These are phyloP conservation scores for Coemansia guatemalensis DNA, from an alignment of 192 early-diverging fungal species.

Conservation along the genomic window DNA sequence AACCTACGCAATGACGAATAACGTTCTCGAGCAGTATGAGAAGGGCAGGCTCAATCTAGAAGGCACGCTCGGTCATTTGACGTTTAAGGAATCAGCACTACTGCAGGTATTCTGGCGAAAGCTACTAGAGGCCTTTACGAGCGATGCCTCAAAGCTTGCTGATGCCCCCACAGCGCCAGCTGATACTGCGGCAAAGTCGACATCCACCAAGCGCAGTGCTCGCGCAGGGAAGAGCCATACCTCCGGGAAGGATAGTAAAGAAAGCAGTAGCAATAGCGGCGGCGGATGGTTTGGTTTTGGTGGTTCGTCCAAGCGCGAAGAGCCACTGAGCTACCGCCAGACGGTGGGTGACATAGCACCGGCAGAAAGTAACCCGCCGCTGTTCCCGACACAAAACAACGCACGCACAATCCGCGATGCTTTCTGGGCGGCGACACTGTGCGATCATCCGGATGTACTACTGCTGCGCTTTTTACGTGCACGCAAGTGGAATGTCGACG, in stretches of 20 bases:
- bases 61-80: constrained; percentile 56
- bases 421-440: constrained; percentile 63
- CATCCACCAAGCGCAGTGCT: constrained; percentile 20
- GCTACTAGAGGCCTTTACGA: constrained; percentile 41
- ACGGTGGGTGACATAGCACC: constrained; percentile 29
- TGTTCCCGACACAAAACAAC: constrained; percentile 1
- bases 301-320: constrained; percentile 17
- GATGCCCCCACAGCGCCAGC: constrained; percentile 6
- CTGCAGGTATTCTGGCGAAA: constrained; percentile 57
- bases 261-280: constrained; percentile 8
- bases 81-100: constrained; percentile 37
- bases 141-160: constrained; percentile 11
- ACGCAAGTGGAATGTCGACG: constrained; percentile 82
- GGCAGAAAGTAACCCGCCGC: constrained; percentile 22
- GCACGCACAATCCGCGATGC: constrained; percentile 53
- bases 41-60: constrained; percentile 38
- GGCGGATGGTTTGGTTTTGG: constrained; percentile 42
- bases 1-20: constrained; percentile 16
- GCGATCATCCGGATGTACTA: constrained; percentile 73
- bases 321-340: constrained; percentile 18
- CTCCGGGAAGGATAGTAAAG: background rate
- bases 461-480: constrained; percentile 81
- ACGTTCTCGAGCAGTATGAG: constrained; percentile 45
- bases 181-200: background rate
- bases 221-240: constrained; percentile 2